These are phyloP conservation scores for Tetrapyrgos nigripes DNA, from an alignment of 1,284 basidiomycete species.

Conservation along the genomic window DNA sequence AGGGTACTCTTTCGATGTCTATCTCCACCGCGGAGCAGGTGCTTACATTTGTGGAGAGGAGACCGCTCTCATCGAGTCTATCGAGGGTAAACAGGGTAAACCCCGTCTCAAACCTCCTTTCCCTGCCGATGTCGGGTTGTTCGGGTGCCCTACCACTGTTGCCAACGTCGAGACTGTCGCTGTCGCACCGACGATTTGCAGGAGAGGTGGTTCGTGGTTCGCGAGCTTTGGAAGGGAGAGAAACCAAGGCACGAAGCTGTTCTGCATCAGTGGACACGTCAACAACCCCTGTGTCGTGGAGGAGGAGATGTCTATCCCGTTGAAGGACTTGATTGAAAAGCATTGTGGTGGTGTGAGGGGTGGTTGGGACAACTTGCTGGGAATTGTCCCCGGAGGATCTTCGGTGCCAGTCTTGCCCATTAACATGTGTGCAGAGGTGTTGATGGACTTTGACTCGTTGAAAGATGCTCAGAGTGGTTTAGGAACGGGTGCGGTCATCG, in stretches of 20 bases:
- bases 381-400: constrained; percentile 94
- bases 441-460: constrained; percentile 98
- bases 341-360: constrained; percentile 95
- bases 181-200: constrained; percentile 95
- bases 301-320: constrained; percentile 98
- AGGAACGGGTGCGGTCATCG: constrained; percentile 97
- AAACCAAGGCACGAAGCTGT: constrained; percentile 96
- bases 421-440: constrained; percentile 79
- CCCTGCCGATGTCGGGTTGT: constrained; percentile 95
- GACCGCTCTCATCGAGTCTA: constrained; percentile 95
- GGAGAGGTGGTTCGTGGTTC: constrained; percentile 94
- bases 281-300: constrained; percentile 98
- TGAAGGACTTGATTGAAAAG: constrained; percentile 94
- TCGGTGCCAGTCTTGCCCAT: constrained; percentile 96
- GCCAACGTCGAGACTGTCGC: constrained; percentile 99
- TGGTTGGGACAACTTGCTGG: constrained; percentile 96
- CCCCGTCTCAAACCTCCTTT: constrained; percentile 99
- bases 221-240: constrained; percentile 91
- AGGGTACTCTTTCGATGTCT: constrained; percentile 96
- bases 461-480: constrained; percentile 95
- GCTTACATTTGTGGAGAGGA: constrained; percentile 99
- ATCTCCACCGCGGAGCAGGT: constrained; percentile 96
- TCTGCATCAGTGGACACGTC: constrained; percentile 96
- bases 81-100: constrained; percentile 99
- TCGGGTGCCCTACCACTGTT: constrained; percentile 96